Evolutionary conservation across 2,329 filamentous ascomycete species (phyloP).

Genomic region (Calonectria pseudoreteaudii): DNA sequence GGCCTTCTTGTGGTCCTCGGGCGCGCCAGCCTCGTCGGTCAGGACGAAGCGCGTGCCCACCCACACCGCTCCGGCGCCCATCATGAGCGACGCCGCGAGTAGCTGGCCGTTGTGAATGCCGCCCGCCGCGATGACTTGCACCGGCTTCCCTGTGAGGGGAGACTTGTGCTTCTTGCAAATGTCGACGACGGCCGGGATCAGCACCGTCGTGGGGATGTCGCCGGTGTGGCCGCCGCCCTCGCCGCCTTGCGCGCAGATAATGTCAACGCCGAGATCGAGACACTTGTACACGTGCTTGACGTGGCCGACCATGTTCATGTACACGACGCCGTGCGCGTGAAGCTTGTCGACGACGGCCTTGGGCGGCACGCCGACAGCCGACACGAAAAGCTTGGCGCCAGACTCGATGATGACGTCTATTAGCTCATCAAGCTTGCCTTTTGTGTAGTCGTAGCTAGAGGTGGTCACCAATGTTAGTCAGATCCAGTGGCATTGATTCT

Average conservation of each 20-base stretch:
- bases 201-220: conserved; percentile 88
- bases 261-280: conserved; percentile 89
- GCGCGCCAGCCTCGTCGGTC: conserved; percentile 92
- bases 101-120: conserved; percentile 94
- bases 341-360: conserved; percentile 89
- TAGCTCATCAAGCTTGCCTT: conserved; percentile 94
- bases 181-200: conserved; percentile 92
- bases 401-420: conserved; percentile 93
- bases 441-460: conserved; percentile 96
- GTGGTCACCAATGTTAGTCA: background rate
- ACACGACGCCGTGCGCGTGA: conserved; percentile 87
- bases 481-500: background rate
- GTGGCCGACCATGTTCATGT: conserved; percentile 99
- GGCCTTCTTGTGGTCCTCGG: conserved; percentile 93
- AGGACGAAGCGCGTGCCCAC: conserved; percentile 97
- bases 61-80: conserved; percentile 94
- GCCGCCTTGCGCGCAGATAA: conserved; percentile 98
- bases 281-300: conserved; percentile 99
- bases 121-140: conserved; percentile 95
- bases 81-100: conserved; percentile 89
- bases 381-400: conserved; percentile 93
- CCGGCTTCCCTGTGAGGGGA: conserved; percentile 85
- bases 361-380: conserved; percentile 93
- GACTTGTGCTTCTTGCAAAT: conserved; percentile 84
- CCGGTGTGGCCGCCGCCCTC: conserved; percentile 98